phyloP scores from a whole-genome alignment of 2,329 filamentous ascomycete species.

The Monilinia vaccinii-corymbosi region DNA sequence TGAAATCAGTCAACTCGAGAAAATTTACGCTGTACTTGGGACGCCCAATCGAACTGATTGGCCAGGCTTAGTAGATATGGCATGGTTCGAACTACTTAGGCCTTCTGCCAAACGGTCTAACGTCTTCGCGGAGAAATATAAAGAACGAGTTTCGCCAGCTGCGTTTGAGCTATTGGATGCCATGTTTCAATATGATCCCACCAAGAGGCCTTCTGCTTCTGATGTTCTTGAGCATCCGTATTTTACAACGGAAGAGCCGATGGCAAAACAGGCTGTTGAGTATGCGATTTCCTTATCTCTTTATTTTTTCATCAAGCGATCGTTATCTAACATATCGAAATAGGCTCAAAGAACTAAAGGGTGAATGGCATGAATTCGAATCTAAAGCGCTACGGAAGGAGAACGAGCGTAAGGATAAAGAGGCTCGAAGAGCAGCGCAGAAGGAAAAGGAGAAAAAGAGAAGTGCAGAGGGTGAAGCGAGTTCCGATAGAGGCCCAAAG shows the following conservation, averaged over 20 bases:
- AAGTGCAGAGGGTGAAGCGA: slow-evolving; percentile 16
- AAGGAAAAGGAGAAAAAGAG: slow-evolving; percentile 29
- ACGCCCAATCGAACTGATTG: slow-evolving; percentile 79
- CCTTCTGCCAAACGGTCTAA: slow-evolving; percentile 65
- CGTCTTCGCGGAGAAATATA: slow-evolving; percentile 76
- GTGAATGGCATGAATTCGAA: slow-evolving; percentile 98
- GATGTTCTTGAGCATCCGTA: slow-evolving; percentile 82
- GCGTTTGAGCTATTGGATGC: slow-evolving; percentile 73
- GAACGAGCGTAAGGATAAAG: slow-evolving; percentile 57
- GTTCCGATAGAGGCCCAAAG: slow-evolving; percentile 23
- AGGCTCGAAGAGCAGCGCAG: slow-evolving; percentile 25
- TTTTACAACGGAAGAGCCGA: slow-evolving; percentile 74
- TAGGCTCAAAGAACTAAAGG: slow-evolving; percentile 66
- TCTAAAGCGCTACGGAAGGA: slow-evolving; percentile 90
- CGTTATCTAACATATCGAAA: slow-evolving; percentile 20
- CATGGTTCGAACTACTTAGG: slow-evolving; percentile 89
- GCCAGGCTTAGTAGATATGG: slow-evolving; percentile 86
- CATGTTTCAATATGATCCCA: slow-evolving; percentile 88
- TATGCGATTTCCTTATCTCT: slow-evolving; percentile 38
- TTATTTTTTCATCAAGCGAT: background rate
- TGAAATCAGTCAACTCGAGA: slow-evolving; percentile 93
- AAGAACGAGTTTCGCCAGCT: slow-evolving; percentile 63
- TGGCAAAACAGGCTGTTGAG: slow-evolving; percentile 70
- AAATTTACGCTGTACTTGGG: slow-evolving; percentile 88
- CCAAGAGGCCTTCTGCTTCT: slow-evolving; percentile 70